Evolutionary conservation across 148 eudicot species (phyloP).

Genomic region (Cornus kousa): DNA sequence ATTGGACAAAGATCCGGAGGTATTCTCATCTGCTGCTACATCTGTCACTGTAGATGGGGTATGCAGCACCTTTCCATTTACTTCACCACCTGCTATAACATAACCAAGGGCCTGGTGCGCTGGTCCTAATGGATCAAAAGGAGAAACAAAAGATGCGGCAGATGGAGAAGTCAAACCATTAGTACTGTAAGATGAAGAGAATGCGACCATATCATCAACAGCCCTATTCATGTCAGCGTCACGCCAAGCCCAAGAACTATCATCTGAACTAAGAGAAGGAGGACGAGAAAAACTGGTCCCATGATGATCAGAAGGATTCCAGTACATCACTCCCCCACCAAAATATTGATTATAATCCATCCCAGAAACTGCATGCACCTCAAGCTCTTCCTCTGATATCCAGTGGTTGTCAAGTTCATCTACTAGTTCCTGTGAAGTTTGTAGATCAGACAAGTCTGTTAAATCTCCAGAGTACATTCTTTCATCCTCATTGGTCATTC

Average conservation of each 20-base stretch:
- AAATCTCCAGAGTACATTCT: conserved; percentile 59
- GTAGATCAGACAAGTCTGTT: conserved; percentile 54
- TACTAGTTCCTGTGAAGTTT: conserved; percentile 51
- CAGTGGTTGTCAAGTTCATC: conserved; percentile 88
- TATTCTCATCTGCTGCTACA: conserved; percentile 59
- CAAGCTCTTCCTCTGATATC: conserved; percentile 93
- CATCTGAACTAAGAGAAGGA: conserved; percentile 98
- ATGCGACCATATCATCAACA: conserved; percentile 99
- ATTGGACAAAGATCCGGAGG: conserved; percentile 47
- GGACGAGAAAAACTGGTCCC: conserved; percentile 84
- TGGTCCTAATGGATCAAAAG: conserved; percentile 77
- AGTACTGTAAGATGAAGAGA: conserved; percentile 87
- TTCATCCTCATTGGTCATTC: conserved; percentile 57
- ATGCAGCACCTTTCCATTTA: conserved; percentile 62
- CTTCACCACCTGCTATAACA: conserved; percentile 78
- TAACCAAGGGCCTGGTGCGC: conserved; percentile 74
- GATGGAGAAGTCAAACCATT: conserved; percentile 94
- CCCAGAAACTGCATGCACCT: conserved; percentile 68
- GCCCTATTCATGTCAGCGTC: conserved; percentile 92
- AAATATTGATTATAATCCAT: conserved; percentile 87
- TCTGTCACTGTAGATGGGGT: conserved; percentile 62
- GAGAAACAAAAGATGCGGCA: conserved; percentile 85
- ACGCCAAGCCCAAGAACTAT: conserved; percentile 96
- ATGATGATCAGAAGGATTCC: conserved; percentile 94
- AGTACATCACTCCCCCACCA: conserved; percentile 98